Evolutionary conservation across 768 basidiomycete species (phyloP).

Genomic region (Cystobasidiopsis lactophilus): DNA sequence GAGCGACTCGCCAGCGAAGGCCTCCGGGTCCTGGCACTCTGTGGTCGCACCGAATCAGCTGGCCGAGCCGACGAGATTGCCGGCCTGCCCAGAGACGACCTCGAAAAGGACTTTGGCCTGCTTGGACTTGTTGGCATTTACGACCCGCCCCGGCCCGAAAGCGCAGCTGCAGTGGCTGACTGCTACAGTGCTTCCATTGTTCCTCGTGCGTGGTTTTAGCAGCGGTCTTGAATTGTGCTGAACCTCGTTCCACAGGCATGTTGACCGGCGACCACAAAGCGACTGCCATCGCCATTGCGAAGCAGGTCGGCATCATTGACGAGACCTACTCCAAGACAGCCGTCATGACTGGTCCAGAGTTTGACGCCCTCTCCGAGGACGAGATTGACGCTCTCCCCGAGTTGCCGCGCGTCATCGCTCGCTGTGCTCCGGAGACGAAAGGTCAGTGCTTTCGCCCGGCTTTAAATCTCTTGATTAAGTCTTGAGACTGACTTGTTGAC

Average conservation of each 20-base stretch:
- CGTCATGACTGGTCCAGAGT: conserved; percentile 27
- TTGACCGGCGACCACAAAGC: conserved; percentile 37
- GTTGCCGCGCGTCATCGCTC: conserved; percentile 29
- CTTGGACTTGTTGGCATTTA: conserved; percentile 26
- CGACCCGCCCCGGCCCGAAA: conserved; percentile 27
- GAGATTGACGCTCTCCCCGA: conserved; percentile 32
- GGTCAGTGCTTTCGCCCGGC: conserved; percentile 24
- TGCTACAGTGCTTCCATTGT: conserved; percentile 25
- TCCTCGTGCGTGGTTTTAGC: too few species aligned
- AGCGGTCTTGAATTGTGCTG: too few species aligned
- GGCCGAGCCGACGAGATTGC: conserved; percentile 17
- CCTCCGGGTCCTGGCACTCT: conserved; percentile 25
- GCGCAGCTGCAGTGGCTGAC: conserved; percentile 25
- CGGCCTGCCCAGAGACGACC: conserved; percentile 20
- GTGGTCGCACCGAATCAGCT: conserved; percentile 9
- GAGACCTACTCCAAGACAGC: conserved; percentile 25
- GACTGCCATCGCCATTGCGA: conserved; percentile 42
- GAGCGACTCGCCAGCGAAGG: conserved; percentile 24
- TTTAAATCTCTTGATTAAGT: conserved; percentile 28
- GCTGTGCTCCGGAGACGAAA: conserved; percentile 24
- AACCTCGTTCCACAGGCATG: too few species aligned
- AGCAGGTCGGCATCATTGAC: conserved; percentile 35
- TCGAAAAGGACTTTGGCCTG: conserved; percentile 25
- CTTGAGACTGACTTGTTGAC: too few species aligned
- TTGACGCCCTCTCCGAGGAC: conserved; percentile 26